Conservation (phyloP, 2,329 filamentous ascomycete species). For the Talaromyces atroroseus region DNA sequence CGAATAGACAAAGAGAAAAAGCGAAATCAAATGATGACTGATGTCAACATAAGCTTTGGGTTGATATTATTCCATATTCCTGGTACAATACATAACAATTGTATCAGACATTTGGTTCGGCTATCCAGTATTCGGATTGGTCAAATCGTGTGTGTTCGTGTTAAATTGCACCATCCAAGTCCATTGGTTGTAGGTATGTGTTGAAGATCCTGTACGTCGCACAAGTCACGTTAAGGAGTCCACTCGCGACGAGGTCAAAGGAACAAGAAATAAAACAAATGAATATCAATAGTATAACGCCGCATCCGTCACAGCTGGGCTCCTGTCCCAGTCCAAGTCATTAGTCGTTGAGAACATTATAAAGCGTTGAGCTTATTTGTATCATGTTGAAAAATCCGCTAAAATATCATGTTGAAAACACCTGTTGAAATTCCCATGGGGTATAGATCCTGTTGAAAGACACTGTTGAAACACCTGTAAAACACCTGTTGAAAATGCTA, state of each 20-base stretch:
- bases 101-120: neutral
- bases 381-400: slow-evolving; percentile 6
- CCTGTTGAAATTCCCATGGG: neutral
- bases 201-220: slow-evolving; percentile 8
- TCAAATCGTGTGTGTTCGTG: neutral
- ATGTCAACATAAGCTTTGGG: neutral
- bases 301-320: neutral
- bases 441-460: slow-evolving; percentile 5
- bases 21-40: neutral
- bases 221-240: neutral
- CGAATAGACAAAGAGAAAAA: neutral
- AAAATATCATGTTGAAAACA: slow-evolving; percentile 7
- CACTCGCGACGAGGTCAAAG: neutral
- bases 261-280: neutral
- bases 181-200: slow-evolving; percentile 1
- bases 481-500: slow-evolving; percentile 9
- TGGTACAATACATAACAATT: slow-evolving; percentile 2
- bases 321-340: slow-evolving; percentile 6
- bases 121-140: neutral
- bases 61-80: slow-evolving; percentile 8
- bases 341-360: slow-evolving; percentile 11
- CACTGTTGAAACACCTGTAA: neutral
- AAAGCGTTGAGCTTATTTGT: slow-evolving; percentile 10
- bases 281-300: neutral
- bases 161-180: neutral